Percentiles rank a stretch among this genome's conserved stretches.
Conservation (phyloP, 2,329 filamentous ascomycete species). For the Basipetospora chlamydospora region DNA sequence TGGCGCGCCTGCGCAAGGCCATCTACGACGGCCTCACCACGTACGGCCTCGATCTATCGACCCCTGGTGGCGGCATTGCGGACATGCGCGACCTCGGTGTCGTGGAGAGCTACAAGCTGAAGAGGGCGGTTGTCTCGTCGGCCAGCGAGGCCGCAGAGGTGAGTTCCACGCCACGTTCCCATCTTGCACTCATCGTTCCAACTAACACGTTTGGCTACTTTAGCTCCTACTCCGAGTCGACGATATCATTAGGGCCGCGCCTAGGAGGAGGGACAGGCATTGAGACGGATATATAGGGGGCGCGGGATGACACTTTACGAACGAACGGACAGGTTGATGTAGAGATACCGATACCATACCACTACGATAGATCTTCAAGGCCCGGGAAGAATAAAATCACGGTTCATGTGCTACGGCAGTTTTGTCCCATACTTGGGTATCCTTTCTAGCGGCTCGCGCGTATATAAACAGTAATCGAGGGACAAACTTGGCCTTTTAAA, state of each 20-base stretch:
- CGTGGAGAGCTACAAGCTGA: conserved; percentile 96
- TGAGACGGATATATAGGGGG: no score
- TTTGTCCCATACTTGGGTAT: no score
- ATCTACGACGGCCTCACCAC: conserved; percentile 91
- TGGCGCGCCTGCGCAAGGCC: conserved; percentile 78
- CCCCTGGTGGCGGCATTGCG: conserved; percentile 78
- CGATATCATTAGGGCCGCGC: conserved; percentile 92
- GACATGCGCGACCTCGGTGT: conserved; percentile 95
- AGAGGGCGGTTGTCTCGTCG: conserved; percentile 92
- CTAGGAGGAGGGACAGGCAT: conserved; percentile 59
- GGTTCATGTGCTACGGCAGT: no score
- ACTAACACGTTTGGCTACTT: conserved; percentile 12
- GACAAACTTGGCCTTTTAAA: no score
- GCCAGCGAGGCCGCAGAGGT: conserved; percentile 95
- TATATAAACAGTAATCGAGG: no score
- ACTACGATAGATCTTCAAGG: no score
- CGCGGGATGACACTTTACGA: no score
- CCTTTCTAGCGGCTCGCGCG: no score
- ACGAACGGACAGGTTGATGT: no score
- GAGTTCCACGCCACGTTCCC: conserved; percentile 20
- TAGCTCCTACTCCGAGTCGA: conserved; percentile 85
- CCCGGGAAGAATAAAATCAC: no score
- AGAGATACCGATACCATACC: no score
- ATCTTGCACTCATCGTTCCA: background rate
- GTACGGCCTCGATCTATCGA: conserved; percentile 78